A percentile compares a stretch with the other conserved stretches of the same genome.
Conservation (phyloP, 108 stramenopile genomes). For the Cyclotella baltica region DNA sequence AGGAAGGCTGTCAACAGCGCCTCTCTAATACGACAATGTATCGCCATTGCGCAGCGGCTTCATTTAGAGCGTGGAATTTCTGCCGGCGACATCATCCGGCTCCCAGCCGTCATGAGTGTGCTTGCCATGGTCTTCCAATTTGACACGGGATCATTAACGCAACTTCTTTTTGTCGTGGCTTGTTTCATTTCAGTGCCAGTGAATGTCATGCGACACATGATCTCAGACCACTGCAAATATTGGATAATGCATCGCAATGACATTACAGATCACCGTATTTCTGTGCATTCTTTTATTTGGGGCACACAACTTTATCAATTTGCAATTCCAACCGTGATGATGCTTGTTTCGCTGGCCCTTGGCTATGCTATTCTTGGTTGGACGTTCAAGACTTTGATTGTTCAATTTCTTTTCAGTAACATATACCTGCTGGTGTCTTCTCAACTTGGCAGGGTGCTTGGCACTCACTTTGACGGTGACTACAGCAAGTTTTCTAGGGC, state of each 20-base stretch:
- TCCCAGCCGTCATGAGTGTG: background rate
- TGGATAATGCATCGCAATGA: background rate
- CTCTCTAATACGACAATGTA: background rate
- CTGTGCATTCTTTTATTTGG: background rate
- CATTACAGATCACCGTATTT: background rate
- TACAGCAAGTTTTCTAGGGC: background rate
- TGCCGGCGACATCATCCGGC: background rate
- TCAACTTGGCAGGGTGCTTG: background rate
- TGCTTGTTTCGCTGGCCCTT: background rate
- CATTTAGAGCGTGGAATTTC: background rate
- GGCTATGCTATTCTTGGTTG: background rate
- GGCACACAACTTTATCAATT: background rate
- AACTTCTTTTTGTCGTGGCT: background rate
- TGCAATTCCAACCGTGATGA: background rate
- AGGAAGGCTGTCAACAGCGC: background rate
- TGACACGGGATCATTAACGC: background rate
- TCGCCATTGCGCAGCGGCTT: background rate
- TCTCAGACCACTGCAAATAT: background rate
- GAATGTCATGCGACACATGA: background rate
- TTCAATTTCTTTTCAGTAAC: background rate
- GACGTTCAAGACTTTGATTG: background rate
- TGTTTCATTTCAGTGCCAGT: constrained; percentile 8
- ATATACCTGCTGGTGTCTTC: background rate
- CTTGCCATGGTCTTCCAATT: background rate
- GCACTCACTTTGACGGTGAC: background rate